phyloP scores from a whole-genome alignment of 2,329 filamentous ascomycete genomes.

The Rhinocladiella mackenziei region DNA sequence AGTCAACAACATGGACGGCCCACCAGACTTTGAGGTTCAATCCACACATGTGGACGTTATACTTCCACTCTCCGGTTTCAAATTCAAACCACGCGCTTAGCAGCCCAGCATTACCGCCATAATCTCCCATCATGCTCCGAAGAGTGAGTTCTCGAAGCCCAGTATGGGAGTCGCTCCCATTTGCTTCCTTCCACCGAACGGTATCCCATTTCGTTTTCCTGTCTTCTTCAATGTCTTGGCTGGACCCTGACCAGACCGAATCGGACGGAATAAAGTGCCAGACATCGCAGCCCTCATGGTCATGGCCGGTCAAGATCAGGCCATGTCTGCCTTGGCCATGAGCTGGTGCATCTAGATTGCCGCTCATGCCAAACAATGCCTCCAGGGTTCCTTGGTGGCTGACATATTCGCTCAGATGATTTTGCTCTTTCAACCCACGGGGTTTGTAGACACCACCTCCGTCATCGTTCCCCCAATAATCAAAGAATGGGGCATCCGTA shows the following conservation, averaged over 20 bases:
- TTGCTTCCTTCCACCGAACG: conserved; percentile 9
- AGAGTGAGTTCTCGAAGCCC: conserved; percentile 86
- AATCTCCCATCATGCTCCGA: conserved; percentile 97
- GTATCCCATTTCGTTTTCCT: conserved; percentile 24
- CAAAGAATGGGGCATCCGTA: conserved; percentile 77
- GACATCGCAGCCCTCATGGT: conserved; percentile 90
- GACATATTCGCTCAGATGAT: conserved; percentile 72
- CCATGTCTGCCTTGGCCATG: conserved; percentile 66
- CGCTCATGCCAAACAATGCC: conserved; percentile 75
- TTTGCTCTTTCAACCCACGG: conserved; percentile 71
- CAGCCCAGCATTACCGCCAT: conserved; percentile 84
- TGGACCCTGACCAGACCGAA: conserved; percentile 12
- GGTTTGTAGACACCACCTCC: conserved; percentile 36
- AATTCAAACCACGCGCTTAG: conserved; percentile 86
- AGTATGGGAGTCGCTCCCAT: conserved; percentile 36
- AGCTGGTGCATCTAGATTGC: conserved; percentile 55
- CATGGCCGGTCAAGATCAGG: conserved; percentile 85
- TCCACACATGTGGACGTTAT: conserved; percentile 73
- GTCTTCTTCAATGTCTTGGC: conserved; percentile 33
- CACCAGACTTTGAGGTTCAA: conserved; percentile 91
- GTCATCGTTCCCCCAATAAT: conserved; percentile 65
- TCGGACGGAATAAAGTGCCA: conserved; percentile 63
- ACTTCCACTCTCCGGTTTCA: conserved; percentile 68
- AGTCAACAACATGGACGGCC: conserved; percentile 72
- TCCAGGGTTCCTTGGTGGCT: conserved; percentile 70